Base-by-base conservation (phyloP, 1,139 yeast species). In the Waltiozyma sp. region DNA sequence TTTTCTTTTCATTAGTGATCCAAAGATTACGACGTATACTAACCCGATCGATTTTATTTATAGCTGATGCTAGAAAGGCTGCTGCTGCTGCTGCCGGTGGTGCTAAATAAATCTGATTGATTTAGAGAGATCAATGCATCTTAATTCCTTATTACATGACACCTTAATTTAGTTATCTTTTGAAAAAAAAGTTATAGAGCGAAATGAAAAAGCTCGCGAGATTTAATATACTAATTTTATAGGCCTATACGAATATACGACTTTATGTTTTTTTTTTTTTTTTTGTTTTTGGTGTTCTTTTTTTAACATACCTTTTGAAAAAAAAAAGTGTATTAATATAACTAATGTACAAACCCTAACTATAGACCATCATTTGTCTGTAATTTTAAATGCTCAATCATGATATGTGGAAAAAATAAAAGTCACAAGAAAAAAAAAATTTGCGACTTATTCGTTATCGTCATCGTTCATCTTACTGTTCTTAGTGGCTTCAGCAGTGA, bases 31-130 rank as follows among this genome's bases (percentile, higher is more conserved):
- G 5, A 19, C 9, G 21, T 35, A 16, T 18, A 35, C 37, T 19
- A 13, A 19, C 37, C 6, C 18, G 4, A 9, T 18, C 16, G 3
- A 37, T 11, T 11, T 28, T 16, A 6, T 5, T 11, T 5, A 5
- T 52, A 64, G 87, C 87, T 28, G 82, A 80, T 57, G 86, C 82
- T 38, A 70, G 69, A 53, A 78, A 70, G 55, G 79, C 76, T 31
- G 79, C 72, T 24, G 65, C 48, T 8, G 23, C 28, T 26, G 38
- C 31, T 23, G 23, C 28, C 24, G 38, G 24, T 23, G 39, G 33
- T 15, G 31, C 19, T 34, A 19, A 16, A 21, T 24, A 34, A 21
- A 33, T 19, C 4, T 18, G 23, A 14, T 19, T n/a, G 19, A 14
- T 19, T 9, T 21, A 21, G 4, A 21, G 4, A 21, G 23, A 21